Base-by-base conservation (phyloP, 148 eudicot species). In the Rhododendron kiyosumense region DNA sequence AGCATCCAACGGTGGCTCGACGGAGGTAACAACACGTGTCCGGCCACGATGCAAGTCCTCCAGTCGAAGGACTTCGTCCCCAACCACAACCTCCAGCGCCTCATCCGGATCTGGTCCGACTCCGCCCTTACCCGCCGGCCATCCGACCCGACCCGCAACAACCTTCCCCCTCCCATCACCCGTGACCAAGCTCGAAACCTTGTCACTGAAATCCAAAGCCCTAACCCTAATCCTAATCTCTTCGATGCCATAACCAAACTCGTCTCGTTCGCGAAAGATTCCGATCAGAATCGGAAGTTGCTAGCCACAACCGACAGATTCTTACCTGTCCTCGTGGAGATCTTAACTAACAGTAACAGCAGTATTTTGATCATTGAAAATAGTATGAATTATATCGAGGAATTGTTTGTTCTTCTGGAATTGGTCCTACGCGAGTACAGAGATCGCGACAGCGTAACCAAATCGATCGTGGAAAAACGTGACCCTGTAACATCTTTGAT, bases 1-100 rank as follows among this genome's bases (percentile, higher is more conserved):
- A n/a, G n/a, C n/a, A n/a, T n/a, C n/a, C n/a, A n/a, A n/a, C 92
- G 92, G 48, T 95, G 98, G 98, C 86, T 95, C 5, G 96, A 93
- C 78, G n/a, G 83, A 78, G 98, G 98, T 41, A 88, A 95, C 87
- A 91, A 93, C 91, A 93, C 95, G 12, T 95, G 98, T 81, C 98
- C 98, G 45, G 98, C 98, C 82, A 95, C 98, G 78, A 95, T 95
- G 98, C 98, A 95, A 79, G 87, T 92, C 14, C 91, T 95, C 43
- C 81, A 82, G 0, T 59, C 81, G 34, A 92, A 90, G 24, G 94
- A 93, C 30, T 83, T 94, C 20, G 90, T 94, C 59, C 96, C 95
- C 15, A 93, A 93, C 81, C 90, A 89, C 78, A 93, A 91, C 43
- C 95, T 95, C 34, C 96, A 92, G 18, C 94, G 96, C 24, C 94